These are phyloP conservation scores for Ceratobasidium sp. DNA, from an alignment of 1,284 basidiomycete species.

Conservation along the genomic window DNA sequence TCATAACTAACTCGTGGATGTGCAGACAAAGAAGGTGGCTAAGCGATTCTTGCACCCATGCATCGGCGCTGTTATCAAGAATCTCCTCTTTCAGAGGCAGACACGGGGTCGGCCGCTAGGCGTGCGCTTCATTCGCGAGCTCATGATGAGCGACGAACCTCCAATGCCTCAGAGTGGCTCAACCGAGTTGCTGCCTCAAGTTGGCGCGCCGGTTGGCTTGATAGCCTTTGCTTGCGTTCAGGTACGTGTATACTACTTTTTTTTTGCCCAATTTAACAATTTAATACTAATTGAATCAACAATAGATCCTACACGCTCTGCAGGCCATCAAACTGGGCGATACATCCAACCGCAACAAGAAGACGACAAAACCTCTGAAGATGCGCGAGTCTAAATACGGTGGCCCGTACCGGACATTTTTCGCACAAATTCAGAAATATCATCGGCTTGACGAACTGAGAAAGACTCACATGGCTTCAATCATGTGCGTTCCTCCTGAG, in stretches of 20 bases:
- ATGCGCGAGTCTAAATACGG: neutral
- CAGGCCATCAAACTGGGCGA: neutral
- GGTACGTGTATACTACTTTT: neutral
- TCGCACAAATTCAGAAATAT: neutral
- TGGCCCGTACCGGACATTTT: neutral
- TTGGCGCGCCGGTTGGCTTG: neutral
- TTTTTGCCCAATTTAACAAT: too few relatives aligned
- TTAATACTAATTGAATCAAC: neutral
- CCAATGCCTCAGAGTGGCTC: neutral
- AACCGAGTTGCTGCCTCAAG: too few relatives aligned
- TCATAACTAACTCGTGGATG: too few relatives aligned
- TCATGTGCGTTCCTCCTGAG: neutral
- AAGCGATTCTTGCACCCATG: neutral
- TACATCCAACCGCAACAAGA: neutral
- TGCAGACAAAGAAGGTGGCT: neutral
- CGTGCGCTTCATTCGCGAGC: neutral
- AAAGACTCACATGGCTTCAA: neutral
- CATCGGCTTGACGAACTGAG: neutral
- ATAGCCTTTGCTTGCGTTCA: neutral
- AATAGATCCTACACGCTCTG: neutral
- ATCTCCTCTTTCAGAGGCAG: neutral
- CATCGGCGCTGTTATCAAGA: neutral
- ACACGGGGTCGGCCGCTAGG: neutral
- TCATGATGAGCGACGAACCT: neutral
- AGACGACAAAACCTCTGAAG: neutral